These are phyloP conservation scores for Trichoderma breve DNA, from an alignment of 2,329 filamentous ascomycete species.

Conservation along the genomic window DNA sequence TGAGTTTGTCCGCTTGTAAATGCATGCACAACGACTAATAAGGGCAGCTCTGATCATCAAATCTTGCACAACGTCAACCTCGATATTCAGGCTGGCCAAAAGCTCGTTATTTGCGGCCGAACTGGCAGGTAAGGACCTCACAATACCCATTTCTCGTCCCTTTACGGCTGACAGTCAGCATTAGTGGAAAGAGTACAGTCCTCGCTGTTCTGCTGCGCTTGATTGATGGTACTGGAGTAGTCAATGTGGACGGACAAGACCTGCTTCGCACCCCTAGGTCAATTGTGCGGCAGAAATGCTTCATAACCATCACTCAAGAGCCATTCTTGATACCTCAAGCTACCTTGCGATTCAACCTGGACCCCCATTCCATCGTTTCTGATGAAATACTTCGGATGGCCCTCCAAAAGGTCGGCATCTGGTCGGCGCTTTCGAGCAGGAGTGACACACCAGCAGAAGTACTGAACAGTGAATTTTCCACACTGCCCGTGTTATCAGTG, in stretches of 20 bases:
- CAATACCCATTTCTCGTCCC: not conserved
- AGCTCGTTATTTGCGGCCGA: slow-evolving; percentile 28
- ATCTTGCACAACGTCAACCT: slow-evolving; percentile 24
- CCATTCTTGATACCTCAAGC: slow-evolving; percentile 25
- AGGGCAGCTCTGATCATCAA: slow-evolving; percentile 12
- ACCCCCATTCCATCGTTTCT: slow-evolving; percentile 18
- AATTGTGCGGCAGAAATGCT: slow-evolving; percentile 29
- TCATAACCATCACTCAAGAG: slow-evolving; percentile 35
- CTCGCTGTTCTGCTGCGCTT: slow-evolving; percentile 25
- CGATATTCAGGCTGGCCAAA: slow-evolving; percentile 22
- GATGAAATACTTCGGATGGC: slow-evolving; percentile 16
- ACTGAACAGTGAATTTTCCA: slow-evolving; percentile 29
- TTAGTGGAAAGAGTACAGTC: slow-evolving; percentile 28
- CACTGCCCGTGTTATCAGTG: slow-evolving; percentile 28
- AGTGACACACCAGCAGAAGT: not conserved
- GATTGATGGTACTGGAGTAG: slow-evolving; percentile 26
- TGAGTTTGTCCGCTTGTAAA: not conserved
- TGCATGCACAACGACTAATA: not conserved
- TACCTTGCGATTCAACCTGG: slow-evolving; percentile 24
- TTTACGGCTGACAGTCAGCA: slow-evolving; percentile 1
- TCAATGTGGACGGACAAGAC: slow-evolving; percentile 32
- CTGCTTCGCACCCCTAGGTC: slow-evolving; percentile 26
- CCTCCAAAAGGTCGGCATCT: slow-evolving; percentile 20
- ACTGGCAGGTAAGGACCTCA: slow-evolving; percentile 27
- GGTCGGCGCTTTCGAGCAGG: slow-evolving; percentile 7